phyloP scores from a whole-genome alignment of 2,329 filamentous ascomycete genomes.

The Penicillium carneum region DNA sequence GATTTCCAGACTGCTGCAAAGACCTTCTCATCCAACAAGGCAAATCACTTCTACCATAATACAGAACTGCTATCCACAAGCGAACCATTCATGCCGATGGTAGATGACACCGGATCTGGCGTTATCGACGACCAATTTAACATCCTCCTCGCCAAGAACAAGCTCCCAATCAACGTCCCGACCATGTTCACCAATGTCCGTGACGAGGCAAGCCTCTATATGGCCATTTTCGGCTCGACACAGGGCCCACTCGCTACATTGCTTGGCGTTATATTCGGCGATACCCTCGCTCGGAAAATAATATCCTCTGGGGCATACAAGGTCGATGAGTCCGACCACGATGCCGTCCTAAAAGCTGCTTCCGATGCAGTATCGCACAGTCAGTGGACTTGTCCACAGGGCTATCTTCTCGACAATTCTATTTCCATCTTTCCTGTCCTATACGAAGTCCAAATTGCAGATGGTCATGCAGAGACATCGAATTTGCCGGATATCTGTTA shows the following conservation, averaged over 20 bases:
- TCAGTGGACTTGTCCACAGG: slow-evolving; percentile 24
- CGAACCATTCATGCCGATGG: slow-evolving; percentile 39
- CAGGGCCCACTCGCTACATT: slow-evolving; percentile 26
- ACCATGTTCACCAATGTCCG: slow-evolving; percentile 40
- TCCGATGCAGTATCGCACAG: slow-evolving; percentile 19
- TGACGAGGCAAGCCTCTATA: slow-evolving; percentile 37
- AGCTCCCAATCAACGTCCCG: slow-evolving; percentile 38
- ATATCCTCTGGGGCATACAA: slow-evolving; percentile 26
- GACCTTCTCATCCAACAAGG: slow-evolving; percentile 19
- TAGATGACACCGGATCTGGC: slow-evolving; percentile 36
- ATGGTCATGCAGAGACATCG: slow-evolving; percentile 36
- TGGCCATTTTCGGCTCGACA: slow-evolving; percentile 22
- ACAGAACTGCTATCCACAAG: slow-evolving; percentile 28
- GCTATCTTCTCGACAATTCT: slow-evolving; percentile 14
- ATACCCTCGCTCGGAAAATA: slow-evolving; percentile 26
- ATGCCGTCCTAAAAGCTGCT: slow-evolving; percentile 30
- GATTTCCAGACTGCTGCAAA: slow-evolving; percentile 22
- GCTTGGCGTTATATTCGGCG: slow-evolving; percentile 26
- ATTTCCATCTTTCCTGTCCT: slow-evolving; percentile 26
- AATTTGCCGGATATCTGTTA: slow-evolving; percentile 32
- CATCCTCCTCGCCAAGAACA: slow-evolving; percentile 27
- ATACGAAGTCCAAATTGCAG: slow-evolving; percentile 33
- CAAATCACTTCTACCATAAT: slow-evolving; percentile 28
- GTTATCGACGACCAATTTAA: slow-evolving; percentile 42
- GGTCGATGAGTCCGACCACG: slow-evolving; percentile 23